phyloP scores from a whole-genome alignment of 148 eudicot species.

The Suaeda aralocaspica region DNA sequence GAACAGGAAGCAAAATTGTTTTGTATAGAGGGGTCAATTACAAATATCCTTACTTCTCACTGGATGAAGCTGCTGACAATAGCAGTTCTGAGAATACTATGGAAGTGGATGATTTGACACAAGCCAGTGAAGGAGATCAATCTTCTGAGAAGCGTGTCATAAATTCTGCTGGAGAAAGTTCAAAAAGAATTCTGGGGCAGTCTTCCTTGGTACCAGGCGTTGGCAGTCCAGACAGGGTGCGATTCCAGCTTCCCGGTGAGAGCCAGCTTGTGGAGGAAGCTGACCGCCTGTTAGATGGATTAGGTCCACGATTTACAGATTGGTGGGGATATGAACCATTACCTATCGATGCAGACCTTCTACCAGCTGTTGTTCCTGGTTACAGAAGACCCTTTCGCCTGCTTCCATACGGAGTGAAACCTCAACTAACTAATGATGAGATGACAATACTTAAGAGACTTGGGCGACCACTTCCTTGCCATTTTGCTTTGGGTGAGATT shows the following conservation, averaged over 20 bases:
- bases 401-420: conserved; percentile 88
- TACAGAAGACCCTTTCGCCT: conserved; percentile 83
- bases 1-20: conserved; percentile 85
- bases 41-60: conserved; percentile 77
- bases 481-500: conserved; percentile 80
- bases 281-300: conserved; percentile 70
- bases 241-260: conserved; percentile 84
- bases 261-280: conserved; percentile 77
- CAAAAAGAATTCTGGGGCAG: conserved; percentile 26
- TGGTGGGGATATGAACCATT: conserved; percentile 98
- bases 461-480: conserved; percentile 88
- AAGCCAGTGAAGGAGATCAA: conserved; percentile 22
- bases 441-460: conserved; percentile 85
- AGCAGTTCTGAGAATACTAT: conserved; percentile 29
- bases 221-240: conserved; percentile 66
- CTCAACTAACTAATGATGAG: conserved; percentile 84
- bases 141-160: conserved; percentile 26
- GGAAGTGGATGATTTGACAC: conserved; percentile 26
- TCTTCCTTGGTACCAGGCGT: conserved; percentile 76
- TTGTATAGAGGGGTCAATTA: conserved; percentile 83
- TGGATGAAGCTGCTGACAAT: conserved; percentile 32
- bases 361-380: conserved; percentile 83
- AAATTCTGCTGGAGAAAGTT: conserved; percentile 28
- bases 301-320: conserved; percentile 90
- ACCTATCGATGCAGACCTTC: conserved; percentile 95